Evolutionary conservation across 2,329 filamentous ascomycete genomes (phyloP), one percentile per base, ranked within the genome.

Genomic region (Penicillium sclerotiorum): DNA sequence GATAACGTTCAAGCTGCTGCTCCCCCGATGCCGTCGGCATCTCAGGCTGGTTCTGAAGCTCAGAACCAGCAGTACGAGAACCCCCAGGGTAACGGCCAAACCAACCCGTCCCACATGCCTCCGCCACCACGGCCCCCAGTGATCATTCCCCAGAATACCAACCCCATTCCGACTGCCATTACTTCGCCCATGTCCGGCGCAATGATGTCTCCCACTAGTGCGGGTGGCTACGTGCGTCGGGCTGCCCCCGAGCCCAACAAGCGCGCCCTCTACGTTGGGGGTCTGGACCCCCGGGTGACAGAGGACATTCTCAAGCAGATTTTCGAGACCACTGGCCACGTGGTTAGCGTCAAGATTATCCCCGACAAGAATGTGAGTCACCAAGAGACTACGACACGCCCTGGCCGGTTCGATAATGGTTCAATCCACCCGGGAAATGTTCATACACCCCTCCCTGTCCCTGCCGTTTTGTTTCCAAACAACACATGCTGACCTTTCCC

Each of bases 271-370:
- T 99, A 99, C 67, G 90, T 99, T 51, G 94, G 94, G 57, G 94
- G 94, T 47, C 79, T 99, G 61, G 94, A 99, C 71, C 90, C 92
- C 64, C 85, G 94, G 60, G 93, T 97, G 56, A 96, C 93, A 25
- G 93, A 97, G 75, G 93, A 97, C 69, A 90, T 97, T 49, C 76
- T 97, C 72, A 90, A 91, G 68, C 93, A 97, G 74, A 97, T 97
- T 65, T 99, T 99, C 68, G 94, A 99, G 80, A 99, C 94, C 6
- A 96, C 92, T 52, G 94, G 94, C 49, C 94, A 99, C 75, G 94
- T 99, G 58, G 88, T 96, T 76, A 96, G 90, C 68, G 94, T 99
- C 70, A 99, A 99, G 81, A 96, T 99, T 69, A 99, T 99, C 71
- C 94, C 94, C 45, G 94, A 99, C 80, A 99, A 99, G 82, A 99